Conservation (phyloP, 2,329 filamentous ascomycete species). For the Eurotiales sp. region DNA sequence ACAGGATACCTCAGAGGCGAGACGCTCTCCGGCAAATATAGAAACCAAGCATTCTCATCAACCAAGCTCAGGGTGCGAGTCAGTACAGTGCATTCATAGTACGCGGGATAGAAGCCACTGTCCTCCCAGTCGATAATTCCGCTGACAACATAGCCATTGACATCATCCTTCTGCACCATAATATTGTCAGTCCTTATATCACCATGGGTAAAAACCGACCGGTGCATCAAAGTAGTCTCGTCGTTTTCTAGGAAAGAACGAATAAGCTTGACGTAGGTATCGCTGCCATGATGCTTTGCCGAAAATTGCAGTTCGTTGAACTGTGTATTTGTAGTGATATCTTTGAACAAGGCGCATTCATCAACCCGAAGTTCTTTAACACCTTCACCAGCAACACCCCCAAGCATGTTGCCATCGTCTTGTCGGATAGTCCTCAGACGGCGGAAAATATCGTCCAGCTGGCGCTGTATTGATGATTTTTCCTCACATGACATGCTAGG, state of each 20-base stretch:
- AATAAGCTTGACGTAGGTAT: constrained; percentile 22
- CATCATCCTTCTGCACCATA: constrained; percentile 22
- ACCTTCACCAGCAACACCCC: constrained; percentile 25
- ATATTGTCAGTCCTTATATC: constrained; percentile 21
- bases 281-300: constrained; percentile 18
- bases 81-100: constrained; percentile 25
- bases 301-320: constrained; percentile 24
- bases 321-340: constrained; percentile 19
- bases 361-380: constrained; percentile 23
- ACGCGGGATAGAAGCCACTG: constrained; percentile 29
- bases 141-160: constrained; percentile 18
- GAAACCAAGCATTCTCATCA: constrained; percentile 27
- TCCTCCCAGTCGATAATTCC: constrained; percentile 32
- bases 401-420: constrained; percentile 17
- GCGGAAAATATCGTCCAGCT: constrained; percentile 18
- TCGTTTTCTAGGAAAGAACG: constrained; percentile 20
- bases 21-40: constrained; percentile 24
- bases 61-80: constrained; percentile 18
- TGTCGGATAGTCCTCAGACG: constrained; percentile 20
- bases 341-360: constrained; percentile 20
- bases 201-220: constrained; percentile 27
- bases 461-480: constrained; percentile 20
- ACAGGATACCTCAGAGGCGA: constrained; percentile 21
- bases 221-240: constrained; percentile 8
- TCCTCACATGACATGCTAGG: constrained; percentile 18